Conservation (phyloP, 2,329 filamentous ascomycete genomes). For the Parasarocladium wereldwijsianum region DNA sequence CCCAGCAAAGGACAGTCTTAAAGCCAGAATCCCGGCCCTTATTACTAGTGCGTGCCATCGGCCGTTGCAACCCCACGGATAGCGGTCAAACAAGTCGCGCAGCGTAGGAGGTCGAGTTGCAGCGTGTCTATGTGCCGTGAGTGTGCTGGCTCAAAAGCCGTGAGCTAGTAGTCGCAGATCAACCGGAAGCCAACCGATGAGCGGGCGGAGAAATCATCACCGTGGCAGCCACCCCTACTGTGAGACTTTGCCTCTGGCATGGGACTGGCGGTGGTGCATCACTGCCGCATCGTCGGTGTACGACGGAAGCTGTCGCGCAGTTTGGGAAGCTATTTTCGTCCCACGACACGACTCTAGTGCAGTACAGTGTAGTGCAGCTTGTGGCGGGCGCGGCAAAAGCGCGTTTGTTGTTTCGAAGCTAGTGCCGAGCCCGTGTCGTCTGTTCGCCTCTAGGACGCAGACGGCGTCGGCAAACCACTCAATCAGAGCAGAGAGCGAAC, state of each 20-base stretch:
- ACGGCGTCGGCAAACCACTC: conserved; percentile 3
- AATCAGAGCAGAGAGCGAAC: conserved; percentile 3
- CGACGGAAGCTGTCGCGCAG: background rate
- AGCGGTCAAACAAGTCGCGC: no score
- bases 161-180: background rate
- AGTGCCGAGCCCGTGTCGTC: conserved; percentile 1
- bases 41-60: background rate
- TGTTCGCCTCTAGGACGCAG: conserved; percentile 4
- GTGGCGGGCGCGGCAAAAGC: background rate
- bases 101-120: conserved; percentile 2
- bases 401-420: background rate
- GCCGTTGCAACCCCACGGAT: conserved; percentile 3
- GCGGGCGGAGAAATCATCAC: background rate
- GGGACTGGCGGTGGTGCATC: no score
- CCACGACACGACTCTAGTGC: background rate
- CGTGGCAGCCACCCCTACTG: background rate
- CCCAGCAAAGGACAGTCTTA: no score
- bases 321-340: background rate
- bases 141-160: background rate
- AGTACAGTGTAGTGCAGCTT: background rate
- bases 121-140: conserved; percentile 1
- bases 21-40: conserved; percentile 4
- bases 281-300: no score
- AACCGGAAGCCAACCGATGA: conserved; percentile 2
- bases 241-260: no score